Percentiles rank a stretch among this genome's conserved stretches.
Conservation (phyloP, 2,329 filamentous ascomycete species). For the Botrytis elliptica region DNA sequence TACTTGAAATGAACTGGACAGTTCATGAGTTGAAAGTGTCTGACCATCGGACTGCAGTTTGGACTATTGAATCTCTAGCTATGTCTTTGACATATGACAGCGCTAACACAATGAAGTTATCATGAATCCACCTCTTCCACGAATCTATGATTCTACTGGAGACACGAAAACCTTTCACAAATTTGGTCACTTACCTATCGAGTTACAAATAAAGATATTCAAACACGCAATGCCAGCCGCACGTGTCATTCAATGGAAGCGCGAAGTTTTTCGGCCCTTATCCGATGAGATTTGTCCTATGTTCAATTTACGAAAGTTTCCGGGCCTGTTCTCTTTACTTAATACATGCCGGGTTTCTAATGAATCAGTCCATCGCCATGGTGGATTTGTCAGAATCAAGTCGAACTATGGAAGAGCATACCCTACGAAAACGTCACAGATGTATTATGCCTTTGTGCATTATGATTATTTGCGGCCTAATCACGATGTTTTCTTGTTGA, state of each 20-base stretch:
- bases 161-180: neutral
- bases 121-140: neutral
- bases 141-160: rapidly evolving
- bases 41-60: neutral
- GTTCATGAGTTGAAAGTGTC: neutral
- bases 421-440: too few relatives aligned
- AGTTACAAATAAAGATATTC: neutral
- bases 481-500: neutral
- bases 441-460: neutral
- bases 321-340: neutral
- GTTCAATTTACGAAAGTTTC: too few relatives aligned
- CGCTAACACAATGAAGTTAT: neutral
- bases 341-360: neutral
- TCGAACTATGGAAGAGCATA: too few relatives aligned
- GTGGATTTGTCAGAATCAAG: neutral
- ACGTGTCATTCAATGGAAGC: neutral
- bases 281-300: too few relatives aligned
- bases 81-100: rapidly evolving
- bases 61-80: neutral
- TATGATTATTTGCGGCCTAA: neutral
- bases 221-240: neutral
- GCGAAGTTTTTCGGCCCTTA: too few relatives aligned
- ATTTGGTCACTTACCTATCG: neutral
- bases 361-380: neutral
- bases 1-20: neutral